Conservation (phyloP, 2,329 filamentous ascomycete genomes). For the Purpureocillium takamizusanense region DNA sequence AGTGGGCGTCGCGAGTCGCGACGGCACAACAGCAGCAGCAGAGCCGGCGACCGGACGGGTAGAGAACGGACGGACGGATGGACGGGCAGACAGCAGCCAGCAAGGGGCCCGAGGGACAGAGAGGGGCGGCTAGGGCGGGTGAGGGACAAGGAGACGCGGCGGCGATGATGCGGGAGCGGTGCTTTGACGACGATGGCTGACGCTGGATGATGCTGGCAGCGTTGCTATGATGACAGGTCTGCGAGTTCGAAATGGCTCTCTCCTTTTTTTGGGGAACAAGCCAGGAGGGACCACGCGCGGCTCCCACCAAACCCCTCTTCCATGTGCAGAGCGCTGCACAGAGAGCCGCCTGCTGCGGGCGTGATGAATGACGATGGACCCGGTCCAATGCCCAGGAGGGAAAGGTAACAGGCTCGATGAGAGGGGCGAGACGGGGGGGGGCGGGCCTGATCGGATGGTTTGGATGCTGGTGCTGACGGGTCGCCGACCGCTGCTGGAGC, state of each 20-base stretch:
- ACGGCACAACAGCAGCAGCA: no score
- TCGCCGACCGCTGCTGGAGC: no score
- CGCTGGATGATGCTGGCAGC: not conserved
- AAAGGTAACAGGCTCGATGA: not conserved
- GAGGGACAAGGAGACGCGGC: no score
- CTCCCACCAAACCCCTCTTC: not conserved
- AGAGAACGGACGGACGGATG: no score
- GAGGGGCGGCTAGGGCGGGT: no score
- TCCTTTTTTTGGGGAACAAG: not conserved
- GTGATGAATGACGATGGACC: not conserved
- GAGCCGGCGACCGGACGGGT: no score
- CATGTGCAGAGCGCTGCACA: not conserved
- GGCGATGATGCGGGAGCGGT: no score
- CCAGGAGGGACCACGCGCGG: not conserved
- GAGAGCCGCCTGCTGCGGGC: no score
- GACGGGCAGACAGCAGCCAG: no score
- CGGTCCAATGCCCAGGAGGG: not conserved
- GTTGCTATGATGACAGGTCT: not conserved
- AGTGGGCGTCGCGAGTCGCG: no score
- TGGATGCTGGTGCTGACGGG: not conserved
- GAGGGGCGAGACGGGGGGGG: constrained; percentile 1
- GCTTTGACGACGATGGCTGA: no score
- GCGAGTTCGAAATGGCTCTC: not conserved
- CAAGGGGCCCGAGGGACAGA: no score
- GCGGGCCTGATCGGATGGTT: not conserved